Evolutionary conservation across 176 grass and related monocot genomes (phyloP), one percentile per base, ranked within the genome.

Genomic region (Aechmea fasciata): DNA sequence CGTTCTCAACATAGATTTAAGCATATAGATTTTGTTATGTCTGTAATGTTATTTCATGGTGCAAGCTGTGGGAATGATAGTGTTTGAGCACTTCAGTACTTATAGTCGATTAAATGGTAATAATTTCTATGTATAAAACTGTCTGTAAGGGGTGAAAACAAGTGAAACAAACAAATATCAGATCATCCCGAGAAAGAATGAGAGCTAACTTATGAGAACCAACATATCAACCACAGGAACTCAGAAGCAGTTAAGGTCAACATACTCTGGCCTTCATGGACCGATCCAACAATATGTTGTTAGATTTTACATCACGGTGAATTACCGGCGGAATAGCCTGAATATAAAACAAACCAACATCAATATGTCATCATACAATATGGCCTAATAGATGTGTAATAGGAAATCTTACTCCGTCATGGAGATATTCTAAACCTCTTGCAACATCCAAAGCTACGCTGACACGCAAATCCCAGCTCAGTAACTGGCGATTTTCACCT

Each of bases 401-500:
- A 75, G 66, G 75, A 69, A 52, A 75, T 63, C 74, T 51, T 96
- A 97, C 94, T 72, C 89, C 94, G 54, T 97, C 94, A 74, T 97
- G 94, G 57, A 97, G 85, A 55, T 97, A 97, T 75, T 97, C 94
- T 69, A 97, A 77, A 53, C 94, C 94, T 80, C 77, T 82, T 49
- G 89, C 94, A 79, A 97, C 94, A 97, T 93, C 94, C 55, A 97
- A 52, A 75, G 94, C 94, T 82, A 90, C 93, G 80, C 70, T 85
- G 48, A 97, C 75, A 52, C 94, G 86, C 75, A 85, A 85, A 71
- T 90, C 71, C 94, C 94, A 97, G 68, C 75, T 80, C 80, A 97
- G 66, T 14, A 72, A 49, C 61, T 79, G 53, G 55, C 52, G 70
- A 41, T 85, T 88, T 84, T 85, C 94, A 71, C 79, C 94, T 97